A percentile compares a stretch with the other conserved stretches of the same genome.
Evolutionary conservation across 2,329 filamentous ascomycete species (phyloP).

Genomic region (Colletotrichum sp.): DNA sequence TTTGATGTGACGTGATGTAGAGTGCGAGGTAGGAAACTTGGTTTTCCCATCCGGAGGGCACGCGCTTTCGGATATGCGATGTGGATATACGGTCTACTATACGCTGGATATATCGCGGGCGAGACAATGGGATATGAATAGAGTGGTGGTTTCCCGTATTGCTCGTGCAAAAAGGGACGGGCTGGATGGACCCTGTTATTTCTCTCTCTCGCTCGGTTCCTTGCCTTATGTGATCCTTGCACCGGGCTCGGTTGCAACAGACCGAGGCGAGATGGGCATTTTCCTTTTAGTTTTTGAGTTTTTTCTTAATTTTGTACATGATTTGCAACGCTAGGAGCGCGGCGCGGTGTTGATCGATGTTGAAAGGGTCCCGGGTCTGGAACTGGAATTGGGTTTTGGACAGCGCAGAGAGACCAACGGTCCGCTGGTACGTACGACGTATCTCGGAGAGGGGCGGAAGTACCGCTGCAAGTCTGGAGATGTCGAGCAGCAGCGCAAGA

Average conservation of each 20-base stretch:
- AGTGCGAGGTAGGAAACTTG: background rate
- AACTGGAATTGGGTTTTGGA: background rate
- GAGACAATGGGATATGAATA: background rate
- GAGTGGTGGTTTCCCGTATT: background rate
- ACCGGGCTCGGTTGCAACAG: constrained; percentile 3
- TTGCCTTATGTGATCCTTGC: background rate
- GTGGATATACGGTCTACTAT: background rate
- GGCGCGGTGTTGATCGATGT: background rate
- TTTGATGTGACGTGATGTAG: background rate
- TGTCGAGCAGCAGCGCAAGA: background rate
- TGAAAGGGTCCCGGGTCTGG: background rate
- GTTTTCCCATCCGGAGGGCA: background rate
- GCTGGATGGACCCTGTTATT: background rate
- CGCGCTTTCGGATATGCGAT: background rate
- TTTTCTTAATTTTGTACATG: background rate
- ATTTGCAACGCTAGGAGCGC: background rate
- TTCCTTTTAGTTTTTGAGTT: background rate
- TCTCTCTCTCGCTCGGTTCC: background rate
- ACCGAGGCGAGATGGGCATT: background rate
- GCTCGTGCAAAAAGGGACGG: background rate
- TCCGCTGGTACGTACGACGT: background rate
- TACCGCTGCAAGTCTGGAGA: background rate
- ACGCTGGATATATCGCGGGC: background rate
- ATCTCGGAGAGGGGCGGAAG: background rate
- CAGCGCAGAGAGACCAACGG: background rate